Conservation (phyloP, 2,329 filamentous ascomycete species). For the Chlorencoelia australis region DNA sequence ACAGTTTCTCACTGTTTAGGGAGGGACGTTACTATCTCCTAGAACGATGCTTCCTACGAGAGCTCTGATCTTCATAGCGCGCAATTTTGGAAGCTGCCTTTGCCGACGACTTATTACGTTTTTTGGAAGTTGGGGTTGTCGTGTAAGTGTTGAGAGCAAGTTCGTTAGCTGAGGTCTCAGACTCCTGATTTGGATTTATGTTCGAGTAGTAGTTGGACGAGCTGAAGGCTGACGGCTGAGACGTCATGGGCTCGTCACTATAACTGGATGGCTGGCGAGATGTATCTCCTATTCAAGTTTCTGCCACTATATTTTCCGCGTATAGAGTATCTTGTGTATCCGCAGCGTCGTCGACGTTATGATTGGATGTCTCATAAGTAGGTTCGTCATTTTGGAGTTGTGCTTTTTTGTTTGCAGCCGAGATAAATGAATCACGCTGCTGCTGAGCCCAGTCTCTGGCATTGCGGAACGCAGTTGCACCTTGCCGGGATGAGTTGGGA, state of each 20-base stretch:
- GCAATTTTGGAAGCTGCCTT: not conserved
- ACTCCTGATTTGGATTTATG: not conserved
- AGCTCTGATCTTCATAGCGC: not conserved
- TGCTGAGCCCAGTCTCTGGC: constrained; percentile 29
- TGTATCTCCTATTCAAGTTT: no score
- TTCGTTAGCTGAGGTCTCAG: not conserved
- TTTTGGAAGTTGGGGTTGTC: not conserved
- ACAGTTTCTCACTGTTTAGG: no score
- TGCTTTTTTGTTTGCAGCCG: not conserved
- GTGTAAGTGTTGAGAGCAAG: not conserved
- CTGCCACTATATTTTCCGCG: no score
- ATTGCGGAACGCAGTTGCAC: constrained; percentile 32
- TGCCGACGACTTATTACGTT: not conserved
- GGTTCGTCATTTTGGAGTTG: not conserved
- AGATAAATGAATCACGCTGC: constrained; percentile 31
- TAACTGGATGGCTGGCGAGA: no score
- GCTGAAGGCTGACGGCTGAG: no score
- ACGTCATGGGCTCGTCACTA: no score
- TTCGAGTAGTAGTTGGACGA: no score
- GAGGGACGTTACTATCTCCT: no score
- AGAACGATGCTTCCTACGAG: not conserved
- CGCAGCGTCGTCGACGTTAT: no score
- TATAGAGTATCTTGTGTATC: no score
- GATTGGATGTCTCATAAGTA: not conserved
- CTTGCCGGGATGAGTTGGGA: constrained; percentile 26